These are phyloP conservation scores for Wallacemonas sp. DNA, from an alignment of 208 protist genomes.

Conservation along the genomic window DNA sequence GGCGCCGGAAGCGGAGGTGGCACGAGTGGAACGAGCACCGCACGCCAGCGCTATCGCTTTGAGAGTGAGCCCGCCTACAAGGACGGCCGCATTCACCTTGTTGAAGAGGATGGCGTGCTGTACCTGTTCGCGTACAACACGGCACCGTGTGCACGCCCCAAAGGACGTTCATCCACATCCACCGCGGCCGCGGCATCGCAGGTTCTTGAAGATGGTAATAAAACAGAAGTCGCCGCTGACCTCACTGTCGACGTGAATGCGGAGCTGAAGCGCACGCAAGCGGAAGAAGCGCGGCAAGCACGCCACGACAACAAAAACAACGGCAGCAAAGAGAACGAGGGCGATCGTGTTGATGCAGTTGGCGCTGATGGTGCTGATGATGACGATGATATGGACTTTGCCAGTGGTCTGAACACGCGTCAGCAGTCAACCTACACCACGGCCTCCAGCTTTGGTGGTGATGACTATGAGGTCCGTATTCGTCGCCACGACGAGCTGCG, in stretches of 20 bases:
- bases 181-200: not conserved
- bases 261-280: not conserved
- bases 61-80: constrained; percentile 2
- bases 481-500: constrained; percentile 1
- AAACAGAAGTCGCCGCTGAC: too few relatives aligned
- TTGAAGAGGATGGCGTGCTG: constrained; percentile 28
- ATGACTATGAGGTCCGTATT: constrained; percentile 2
- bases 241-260: too few relatives aligned
- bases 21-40: not conserved
- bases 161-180: not conserved
- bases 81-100: constrained; percentile 28
- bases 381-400: not conserved
- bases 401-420: not conserved
- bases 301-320: too few relatives aligned
- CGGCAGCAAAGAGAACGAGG: not conserved
- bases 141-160: not conserved
- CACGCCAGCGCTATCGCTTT: constrained; percentile 13
- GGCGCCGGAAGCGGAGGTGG: not conserved
- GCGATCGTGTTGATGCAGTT: not conserved
- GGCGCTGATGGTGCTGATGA: not conserved
- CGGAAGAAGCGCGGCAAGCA: not conserved
- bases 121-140: constrained; percentile 39
- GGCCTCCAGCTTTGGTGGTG: constrained; percentile 10
- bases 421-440: constrained; percentile 15
- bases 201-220: not conserved